Conservation (phyloP, 192 early-diverging fungal species). For the Coemansia sp. region DNA sequence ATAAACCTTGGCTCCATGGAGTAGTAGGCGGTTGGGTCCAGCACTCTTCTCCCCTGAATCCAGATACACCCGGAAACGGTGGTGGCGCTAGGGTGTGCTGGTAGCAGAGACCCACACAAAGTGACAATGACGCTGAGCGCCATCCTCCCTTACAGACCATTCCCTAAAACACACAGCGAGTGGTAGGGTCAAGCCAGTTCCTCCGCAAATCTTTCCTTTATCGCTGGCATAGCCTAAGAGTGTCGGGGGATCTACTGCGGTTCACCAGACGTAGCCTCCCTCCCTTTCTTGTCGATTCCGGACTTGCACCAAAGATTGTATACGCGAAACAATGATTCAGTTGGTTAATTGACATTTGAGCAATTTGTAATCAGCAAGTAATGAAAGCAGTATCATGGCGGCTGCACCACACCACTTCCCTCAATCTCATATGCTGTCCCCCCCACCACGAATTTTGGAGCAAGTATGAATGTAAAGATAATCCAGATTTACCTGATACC, state of each 20-base stretch:
- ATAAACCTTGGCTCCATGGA: neutral
- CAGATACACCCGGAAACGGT: neutral
- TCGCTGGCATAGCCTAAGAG: neutral
- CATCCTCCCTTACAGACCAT: neutral
- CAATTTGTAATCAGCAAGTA: too few relatives aligned
- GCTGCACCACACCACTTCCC: too few relatives aligned
- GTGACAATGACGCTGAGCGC: neutral
- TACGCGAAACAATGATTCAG: neutral
- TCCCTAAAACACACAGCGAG: neutral
- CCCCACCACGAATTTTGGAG: too few relatives aligned
- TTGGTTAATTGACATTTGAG: neutral
- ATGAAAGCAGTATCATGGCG: too few relatives aligned
- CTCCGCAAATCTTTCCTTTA: neutral
- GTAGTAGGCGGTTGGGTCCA: conserved; percentile 9
- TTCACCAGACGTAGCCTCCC: neutral
- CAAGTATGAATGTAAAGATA: too few relatives aligned
- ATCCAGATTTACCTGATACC: too few relatives aligned
- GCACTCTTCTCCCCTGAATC: neutral
- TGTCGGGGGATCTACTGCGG: neutral
- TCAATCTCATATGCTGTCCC: too few relatives aligned
- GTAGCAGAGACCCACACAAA: neutral
- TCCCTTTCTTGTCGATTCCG: neutral
- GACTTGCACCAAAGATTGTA: neutral
- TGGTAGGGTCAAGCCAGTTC: neutral
- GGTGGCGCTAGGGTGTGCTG: neutral